Conservation (phyloP, 306 rosid species). For the Luffa aegyptiaca region DNA sequence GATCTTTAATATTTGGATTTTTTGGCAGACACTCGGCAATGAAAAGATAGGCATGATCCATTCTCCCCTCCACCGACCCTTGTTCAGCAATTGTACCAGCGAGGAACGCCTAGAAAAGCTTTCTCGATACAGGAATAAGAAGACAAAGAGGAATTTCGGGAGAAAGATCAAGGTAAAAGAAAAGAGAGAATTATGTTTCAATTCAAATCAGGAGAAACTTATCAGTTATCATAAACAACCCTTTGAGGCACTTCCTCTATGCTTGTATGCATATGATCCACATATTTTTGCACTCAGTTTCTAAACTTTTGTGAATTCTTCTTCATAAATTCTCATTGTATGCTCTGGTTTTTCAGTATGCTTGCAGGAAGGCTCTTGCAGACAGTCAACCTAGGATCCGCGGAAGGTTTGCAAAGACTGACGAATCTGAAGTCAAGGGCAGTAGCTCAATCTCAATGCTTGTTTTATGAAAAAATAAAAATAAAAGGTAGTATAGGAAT, state of each 20-base stretch:
- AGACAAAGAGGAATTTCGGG: conserved; percentile 84
- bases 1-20: conserved; percentile 37
- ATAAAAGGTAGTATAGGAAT: conserved; percentile 13
- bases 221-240: background rate
- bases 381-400: conserved; percentile 98
- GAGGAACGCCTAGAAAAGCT: conserved; percentile 89
- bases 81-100: conserved; percentile 46
- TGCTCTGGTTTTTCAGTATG: conserved; percentile 48
- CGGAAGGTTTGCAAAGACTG: conserved; percentile 92
- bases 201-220: background rate
- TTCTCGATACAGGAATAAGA: conserved; percentile 86
- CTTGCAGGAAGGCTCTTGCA: conserved; percentile 98
- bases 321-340: background rate
- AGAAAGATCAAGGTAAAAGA: conserved; percentile 87
- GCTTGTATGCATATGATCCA: background rate
- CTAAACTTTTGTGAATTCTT: background rate
- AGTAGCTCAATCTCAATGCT: conserved; percentile 20
- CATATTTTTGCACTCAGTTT: background rate
- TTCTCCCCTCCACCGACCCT: conserved; percentile 53
- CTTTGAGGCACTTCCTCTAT: background rate
- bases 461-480: conserved; percentile 17
- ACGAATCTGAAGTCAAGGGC: conserved; percentile 54
- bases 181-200: background rate
- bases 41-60: conserved; percentile 39
- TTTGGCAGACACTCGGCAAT: conserved; percentile 71